Base-by-base conservation (phyloP, 2,329 filamentous ascomycete species). In the Cladosporium sp. region DNA sequence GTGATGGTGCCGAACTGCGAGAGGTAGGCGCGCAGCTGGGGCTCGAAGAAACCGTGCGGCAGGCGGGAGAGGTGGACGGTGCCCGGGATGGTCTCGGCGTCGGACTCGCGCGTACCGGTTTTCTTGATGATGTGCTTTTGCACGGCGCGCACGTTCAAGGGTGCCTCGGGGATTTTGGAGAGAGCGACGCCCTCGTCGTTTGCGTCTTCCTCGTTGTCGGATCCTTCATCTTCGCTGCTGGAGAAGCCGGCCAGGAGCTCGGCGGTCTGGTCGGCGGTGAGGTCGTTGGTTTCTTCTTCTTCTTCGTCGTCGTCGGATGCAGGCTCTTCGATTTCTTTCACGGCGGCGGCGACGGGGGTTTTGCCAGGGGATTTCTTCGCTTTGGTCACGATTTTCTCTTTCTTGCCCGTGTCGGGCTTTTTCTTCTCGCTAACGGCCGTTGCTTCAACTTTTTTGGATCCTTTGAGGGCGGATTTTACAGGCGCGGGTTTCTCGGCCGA, bases 41-140 rank as follows among this genome's bases (percentile, higher is more conserved):
- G 82, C 73, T 98, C 93, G 77, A 92, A 97, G 81, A 98, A 98
- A 72, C 93, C 88, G 72, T 93, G 88, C 33, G 91, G 91, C 53
- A 95, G 85, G 57, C 90, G 88, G 49, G 88, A 90, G 62, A 98
- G 78, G 72, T 95, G 97, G 63, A 97, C 78, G 35, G 93, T 84
- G 40, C 91, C 92, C 1, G 87, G 81, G 45, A 79, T 78, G 40
- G 78, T 75, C 50, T 73, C 72, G 43, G 66, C 67, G 33, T 72
- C 70, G 55, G 74, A 72, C 60, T 76, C 67, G 40, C 38, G 39
- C 38, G 35, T 49, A 43, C 45, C 45, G 13, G 74, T 72, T 58
- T 76, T 75, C 53, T 74, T 69, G 43, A 82, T 68, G 59, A 69
- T 63, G 27, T 48, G 36, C 51, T 70, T 70, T 39, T 65, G 62